Evolutionary conservation across 768 basidiomycete species (phyloP).

Genomic region (Leccinum longicurvipes): DNA sequence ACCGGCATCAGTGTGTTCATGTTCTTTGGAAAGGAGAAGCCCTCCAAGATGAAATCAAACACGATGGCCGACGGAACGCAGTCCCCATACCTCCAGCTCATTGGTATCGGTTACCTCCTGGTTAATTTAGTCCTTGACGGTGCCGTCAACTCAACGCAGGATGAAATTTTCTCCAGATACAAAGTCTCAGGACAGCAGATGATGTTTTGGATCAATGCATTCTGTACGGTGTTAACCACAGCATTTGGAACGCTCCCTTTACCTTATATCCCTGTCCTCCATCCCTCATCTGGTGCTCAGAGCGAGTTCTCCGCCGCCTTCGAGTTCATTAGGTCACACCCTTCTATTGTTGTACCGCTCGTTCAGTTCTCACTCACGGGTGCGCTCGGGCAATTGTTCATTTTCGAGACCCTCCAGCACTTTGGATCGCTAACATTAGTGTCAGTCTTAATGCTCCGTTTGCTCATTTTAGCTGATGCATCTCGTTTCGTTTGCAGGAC

Average conservation of each 20-base stretch:
- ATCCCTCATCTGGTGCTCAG: slow-evolving; percentile 56
- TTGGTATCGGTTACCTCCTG: slow-evolving; percentile 73
- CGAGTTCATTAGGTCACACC: slow-evolving; percentile 74
- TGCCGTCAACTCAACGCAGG: slow-evolving; percentile 92
- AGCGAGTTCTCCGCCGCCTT: slow-evolving; percentile 69
- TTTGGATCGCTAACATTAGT: slow-evolving; percentile 89
- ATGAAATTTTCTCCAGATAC: slow-evolving; percentile 86
- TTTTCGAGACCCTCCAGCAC: slow-evolving; percentile 92
- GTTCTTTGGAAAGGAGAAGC: slow-evolving; percentile 68
- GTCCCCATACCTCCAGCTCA: slow-evolving; percentile 53
- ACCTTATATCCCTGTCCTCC: slow-evolving; percentile 78
- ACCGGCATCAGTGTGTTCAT: slow-evolving; percentile 96
- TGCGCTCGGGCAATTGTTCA: slow-evolving; percentile 94
- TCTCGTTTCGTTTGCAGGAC: slow-evolving; percentile 49
- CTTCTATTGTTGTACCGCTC: slow-evolving; percentile 68
- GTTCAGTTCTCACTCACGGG: slow-evolving; percentile 86
- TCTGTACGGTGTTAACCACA: slow-evolving; percentile 72
- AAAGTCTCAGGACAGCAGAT: slow-evolving; percentile 88
- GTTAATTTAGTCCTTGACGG: slow-evolving; percentile 92
- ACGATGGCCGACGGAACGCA: slow-evolving; percentile 26
- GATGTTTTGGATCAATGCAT: slow-evolving; percentile 98
- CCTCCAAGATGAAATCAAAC: slow-evolving; percentile 36
- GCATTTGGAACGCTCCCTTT: slow-evolving; percentile 71
- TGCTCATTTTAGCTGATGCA: not conserved
- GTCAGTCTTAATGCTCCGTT: slow-evolving; percentile 43